Evolutionary conservation across 163 green algal species (phyloP).

Genomic region (Coccomyxa subellipsoidea): DNA sequence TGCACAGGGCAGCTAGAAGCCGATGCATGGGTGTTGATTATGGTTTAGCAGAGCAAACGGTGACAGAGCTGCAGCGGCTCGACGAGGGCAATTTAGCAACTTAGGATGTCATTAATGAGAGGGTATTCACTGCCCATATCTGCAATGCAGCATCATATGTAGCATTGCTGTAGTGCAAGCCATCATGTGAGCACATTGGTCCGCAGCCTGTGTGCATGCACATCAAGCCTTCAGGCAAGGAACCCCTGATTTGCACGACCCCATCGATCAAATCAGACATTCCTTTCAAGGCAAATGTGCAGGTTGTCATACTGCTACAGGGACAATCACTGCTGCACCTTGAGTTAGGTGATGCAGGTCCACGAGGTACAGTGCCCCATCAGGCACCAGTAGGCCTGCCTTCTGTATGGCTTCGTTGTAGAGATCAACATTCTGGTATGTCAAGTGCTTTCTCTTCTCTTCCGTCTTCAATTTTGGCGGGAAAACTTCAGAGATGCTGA

Average conservation of each 20-base stretch:
- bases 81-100: background rate
- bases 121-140: constrained; percentile 22
- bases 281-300: no score
- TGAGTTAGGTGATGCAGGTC: constrained; percentile 35
- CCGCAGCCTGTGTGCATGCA: constrained; percentile 25
- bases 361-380: constrained; percentile 31
- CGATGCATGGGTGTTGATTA: no score
- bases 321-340: background rate
- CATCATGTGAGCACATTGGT: constrained; percentile 30
- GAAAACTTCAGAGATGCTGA: constrained; percentile 33
- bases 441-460: constrained; percentile 42
- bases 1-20: no score
- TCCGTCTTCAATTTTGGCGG: constrained; percentile 32
- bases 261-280: no score
- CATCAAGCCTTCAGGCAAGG: background rate
- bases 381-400: constrained; percentile 17
- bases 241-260: no score
- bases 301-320: background rate
- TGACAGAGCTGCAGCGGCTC: no score
- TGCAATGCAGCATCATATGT: constrained; percentile 38
- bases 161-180: constrained; percentile 37
- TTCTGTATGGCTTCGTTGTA: constrained; percentile 41
- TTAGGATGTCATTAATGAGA: background rate
- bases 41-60: background rate
- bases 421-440: constrained; percentile 27